Percentiles rank a stretch among this genome's conserved stretches.
phyloP scores from a whole-genome alignment of 768 basidiomycete genomes.

The Russula vinacea region DNA sequence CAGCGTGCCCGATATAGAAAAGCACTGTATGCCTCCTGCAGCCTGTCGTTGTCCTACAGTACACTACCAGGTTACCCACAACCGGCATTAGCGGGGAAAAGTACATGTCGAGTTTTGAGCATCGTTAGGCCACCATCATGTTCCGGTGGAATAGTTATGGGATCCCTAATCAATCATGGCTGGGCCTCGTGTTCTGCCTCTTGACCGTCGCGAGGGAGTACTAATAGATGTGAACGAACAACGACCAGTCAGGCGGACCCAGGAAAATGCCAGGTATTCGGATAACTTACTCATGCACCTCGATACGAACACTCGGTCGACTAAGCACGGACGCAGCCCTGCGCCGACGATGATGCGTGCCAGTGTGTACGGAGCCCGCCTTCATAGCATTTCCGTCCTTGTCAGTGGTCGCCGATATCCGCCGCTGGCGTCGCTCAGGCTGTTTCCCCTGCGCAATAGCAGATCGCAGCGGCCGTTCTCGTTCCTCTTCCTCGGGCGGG shows the following conservation, averaged over 20 bases:
- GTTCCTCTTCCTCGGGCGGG: slow-evolving; percentile 13
- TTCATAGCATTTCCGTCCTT: slow-evolving; percentile 25
- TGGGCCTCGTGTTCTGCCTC: slow-evolving; percentile 4
- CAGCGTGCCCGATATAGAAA: background rate
- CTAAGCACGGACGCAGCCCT: slow-evolving; percentile 24
- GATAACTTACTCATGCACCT: slow-evolving; percentile 25
- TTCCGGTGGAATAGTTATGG: background rate
- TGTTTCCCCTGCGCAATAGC: slow-evolving; percentile 23
- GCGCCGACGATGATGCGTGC: slow-evolving; percentile 24
- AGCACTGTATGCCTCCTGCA: background rate
- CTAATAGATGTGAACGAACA: background rate
- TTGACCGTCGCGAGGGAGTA: slow-evolving; percentile 18
- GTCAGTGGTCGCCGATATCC: slow-evolving; percentile 19
- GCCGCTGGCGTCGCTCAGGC: slow-evolving; percentile 21
- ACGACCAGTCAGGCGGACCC: background rate
- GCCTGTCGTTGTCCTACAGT: slow-evolving; percentile 12
- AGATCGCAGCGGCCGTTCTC: slow-evolving; percentile 7
- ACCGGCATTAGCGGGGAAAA: background rate
- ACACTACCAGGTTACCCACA: slow-evolving; percentile 14
- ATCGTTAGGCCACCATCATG: background rate
- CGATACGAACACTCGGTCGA: slow-evolving; percentile 29
- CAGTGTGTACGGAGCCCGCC: slow-evolving; percentile 18
- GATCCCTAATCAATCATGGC: background rate
- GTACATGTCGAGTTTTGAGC: slow-evolving; percentile 8
- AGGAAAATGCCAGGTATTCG: background rate